Percentiles rank a stretch among this genome's conserved stretches.
These are phyloP conservation scores for Pythium dissotocum DNA, from an alignment of 352 stramenopile species.

Conservation along the genomic window DNA sequence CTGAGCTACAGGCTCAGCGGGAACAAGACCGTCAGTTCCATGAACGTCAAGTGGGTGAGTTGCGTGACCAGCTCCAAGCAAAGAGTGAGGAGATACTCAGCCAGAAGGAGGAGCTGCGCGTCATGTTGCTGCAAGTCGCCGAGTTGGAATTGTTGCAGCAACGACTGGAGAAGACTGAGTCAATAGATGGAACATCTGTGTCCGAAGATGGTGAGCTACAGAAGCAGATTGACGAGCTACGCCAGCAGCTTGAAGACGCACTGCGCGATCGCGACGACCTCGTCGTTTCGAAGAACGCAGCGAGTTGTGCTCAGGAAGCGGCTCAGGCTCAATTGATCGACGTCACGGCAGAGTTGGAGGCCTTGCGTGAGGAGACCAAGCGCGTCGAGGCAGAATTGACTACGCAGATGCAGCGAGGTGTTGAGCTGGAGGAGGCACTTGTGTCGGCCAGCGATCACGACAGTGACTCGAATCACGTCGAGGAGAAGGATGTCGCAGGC, in stretches of 20 bases:
- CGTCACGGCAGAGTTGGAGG: neutral
- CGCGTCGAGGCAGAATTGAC: neutral
- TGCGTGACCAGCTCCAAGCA: slow-evolving; percentile 20
- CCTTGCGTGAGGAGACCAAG: neutral
- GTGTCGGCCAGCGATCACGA: neutral
- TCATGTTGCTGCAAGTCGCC: slow-evolving; percentile 14
- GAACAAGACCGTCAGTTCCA: slow-evolving; percentile 17
- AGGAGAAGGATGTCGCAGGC: neutral
- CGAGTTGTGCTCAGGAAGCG: neutral
- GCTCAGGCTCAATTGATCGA: neutral
- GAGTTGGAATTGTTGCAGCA: neutral
- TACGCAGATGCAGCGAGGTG: neutral
- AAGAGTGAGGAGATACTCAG: slow-evolving; percentile 8
- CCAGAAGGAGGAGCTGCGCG: slow-evolving; percentile 29
- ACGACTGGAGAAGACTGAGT: slow-evolving; percentile 9
- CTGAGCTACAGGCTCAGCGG: slow-evolving; percentile 19
- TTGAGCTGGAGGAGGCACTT: neutral
- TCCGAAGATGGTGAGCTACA: slow-evolving; percentile 30
- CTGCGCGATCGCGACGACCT: slow-evolving; percentile 14
- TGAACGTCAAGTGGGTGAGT: slow-evolving; percentile 11
- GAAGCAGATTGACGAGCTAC: slow-evolving; percentile 29
- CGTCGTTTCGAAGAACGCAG: slow-evolving; percentile 14
- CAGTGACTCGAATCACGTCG: neutral
- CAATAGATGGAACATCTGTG: neutral
- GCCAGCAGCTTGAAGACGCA: slow-evolving; percentile 15